Conservation (phyloP, 2,329 filamentous ascomycete species). For the Elsinoe perseae region DNA sequence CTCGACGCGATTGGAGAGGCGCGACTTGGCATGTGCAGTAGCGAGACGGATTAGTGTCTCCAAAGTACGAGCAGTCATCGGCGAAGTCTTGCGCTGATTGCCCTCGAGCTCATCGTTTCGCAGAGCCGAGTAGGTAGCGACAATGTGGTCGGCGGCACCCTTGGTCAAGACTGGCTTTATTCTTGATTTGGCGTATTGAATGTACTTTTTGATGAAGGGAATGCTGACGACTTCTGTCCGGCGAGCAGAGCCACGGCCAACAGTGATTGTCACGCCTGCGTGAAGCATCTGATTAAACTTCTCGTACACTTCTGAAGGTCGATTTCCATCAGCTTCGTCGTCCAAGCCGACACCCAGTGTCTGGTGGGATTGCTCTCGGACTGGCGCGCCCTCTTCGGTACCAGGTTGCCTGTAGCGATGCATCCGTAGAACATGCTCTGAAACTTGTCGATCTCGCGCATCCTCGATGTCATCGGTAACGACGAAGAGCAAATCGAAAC, state of each 20-base stretch:
- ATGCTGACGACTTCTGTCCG: slow-evolving; percentile 87
- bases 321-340: slow-evolving; percentile 63
- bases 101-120: slow-evolving; percentile 94
- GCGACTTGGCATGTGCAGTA: slow-evolving; percentile 88
- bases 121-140: slow-evolving; percentile 81
- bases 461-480: slow-evolving; percentile 99
- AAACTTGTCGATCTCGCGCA: slow-evolving; percentile 78
- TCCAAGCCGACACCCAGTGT: slow-evolving; percentile 81
- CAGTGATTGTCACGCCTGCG: slow-evolving; percentile 72
- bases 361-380: slow-evolving; percentile 79
- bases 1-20: slow-evolving; percentile 80
- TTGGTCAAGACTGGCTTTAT: slow-evolving; percentile 86
- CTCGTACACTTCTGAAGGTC: slow-evolving; percentile 82
- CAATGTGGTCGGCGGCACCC: slow-evolving; percentile 84
- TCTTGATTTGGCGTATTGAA: slow-evolving; percentile 91
- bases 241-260: slow-evolving; percentile 64
- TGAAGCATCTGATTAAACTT: slow-evolving; percentile 97
- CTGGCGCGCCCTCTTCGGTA: slow-evolving; percentile 86
- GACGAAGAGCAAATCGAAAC: slow-evolving; percentile 96
- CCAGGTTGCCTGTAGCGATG: slow-evolving; percentile 89
- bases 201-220: slow-evolving; percentile 98
- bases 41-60: slow-evolving; percentile 97
- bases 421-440: slow-evolving; percentile 95
- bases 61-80: slow-evolving; percentile 92
- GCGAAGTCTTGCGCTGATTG: slow-evolving; percentile 86